Base-by-base conservation (phyloP, 1,284 basidiomycete species). In the Veloboletus limbatus region DNA sequence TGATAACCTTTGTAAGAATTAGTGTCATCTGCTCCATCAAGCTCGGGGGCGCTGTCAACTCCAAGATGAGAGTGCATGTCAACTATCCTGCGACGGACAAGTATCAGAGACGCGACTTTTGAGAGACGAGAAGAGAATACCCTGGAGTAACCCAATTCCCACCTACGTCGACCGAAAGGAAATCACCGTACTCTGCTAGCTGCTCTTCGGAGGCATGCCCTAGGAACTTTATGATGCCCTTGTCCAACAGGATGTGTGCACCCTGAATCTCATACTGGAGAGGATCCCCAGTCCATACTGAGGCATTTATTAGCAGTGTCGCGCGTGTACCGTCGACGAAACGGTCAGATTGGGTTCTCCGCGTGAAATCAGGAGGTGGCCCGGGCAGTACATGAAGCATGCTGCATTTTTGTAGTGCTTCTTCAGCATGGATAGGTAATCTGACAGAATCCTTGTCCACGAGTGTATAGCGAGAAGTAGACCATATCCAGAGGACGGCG, bases 51-150 rank as follows among this genome's bases (percentile, higher is more conserved):
- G 17, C 75, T 67, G 50, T 71, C 67, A 2, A 84, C 68, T 9
- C 79, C 84, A 26, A 84, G 60, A 48, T 88, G 86, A 17, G 81
- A 81, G 61, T 88, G 82, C 58, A 84, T 68, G 54, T 84, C 80
- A 27, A 83, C 73, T 43, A 79, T 74, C 22, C 56, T 58, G 32
- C 27, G 40, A 49, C 10, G 8, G 17, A 31, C 37, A 21, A 9
- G 25, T 10, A 16, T 50, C 6, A 51, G 36, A 49, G 24, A 43
- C 10, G 17, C 20, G n/a, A 41, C 21, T 25, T 17, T 17, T 21
- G 35, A 31, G 25, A 30, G 6, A 21, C 11, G 10, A 16, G 20
- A 50, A 41, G 9, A 38, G 3, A 22, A 26, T 49, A 64, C 65
- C 75, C 76, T 25, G 75, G 75, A 0, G 76, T 76, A 9, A 78